These are phyloP conservation scores for Ceratocystis albifundus DNA, from an alignment of 2,329 filamentous ascomycete genomes.

Conservation along the genomic window DNA sequence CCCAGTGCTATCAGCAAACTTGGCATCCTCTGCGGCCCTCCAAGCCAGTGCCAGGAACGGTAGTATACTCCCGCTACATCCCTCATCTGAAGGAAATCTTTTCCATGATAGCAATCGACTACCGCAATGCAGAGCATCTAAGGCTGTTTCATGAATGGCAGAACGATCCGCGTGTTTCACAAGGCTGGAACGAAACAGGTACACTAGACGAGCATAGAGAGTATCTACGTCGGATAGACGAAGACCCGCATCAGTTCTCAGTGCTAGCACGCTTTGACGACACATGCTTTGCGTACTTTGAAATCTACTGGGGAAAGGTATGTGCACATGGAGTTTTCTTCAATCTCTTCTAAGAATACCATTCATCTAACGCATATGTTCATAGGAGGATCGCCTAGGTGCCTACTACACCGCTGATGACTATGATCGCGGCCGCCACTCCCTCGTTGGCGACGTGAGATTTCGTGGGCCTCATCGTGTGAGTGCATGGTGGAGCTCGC, in stretches of 20 bases:
- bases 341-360: slow-evolving; percentile 3
- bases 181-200: slow-evolving; percentile 70
- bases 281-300: slow-evolving; percentile 62
- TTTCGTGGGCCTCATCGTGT: slow-evolving; percentile 51
- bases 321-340: slow-evolving; percentile 21
- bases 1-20: slow-evolving; percentile 38
- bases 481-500: slow-evolving; percentile 49
- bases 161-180: slow-evolving; percentile 69
- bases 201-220: slow-evolving; percentile 61
- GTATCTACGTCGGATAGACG: slow-evolving; percentile 56
- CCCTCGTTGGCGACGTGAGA: slow-evolving; percentile 46
- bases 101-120: slow-evolving; percentile 64
- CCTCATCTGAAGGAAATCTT: slow-evolving; percentile 66
- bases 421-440: slow-evolving; percentile 48
- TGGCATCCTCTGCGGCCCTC: slow-evolving; percentile 60
- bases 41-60: slow-evolving; percentile 58
- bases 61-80: slow-evolving; percentile 68
- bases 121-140: slow-evolving; percentile 51
- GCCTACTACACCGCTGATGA: slow-evolving; percentile 45
- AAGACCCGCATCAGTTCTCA: slow-evolving; percentile 59
- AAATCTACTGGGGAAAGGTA: slow-evolving; percentile 64
- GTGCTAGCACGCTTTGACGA: slow-evolving; percentile 62
- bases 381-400: slow-evolving; percentile 44
- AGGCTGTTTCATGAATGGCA: slow-evolving; percentile 67
- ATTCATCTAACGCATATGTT: background rate